These are phyloP conservation scores for Colletotrichum sp. DNA, from an alignment of 2,329 filamentous ascomycete genomes.

Conservation along the genomic window DNA sequence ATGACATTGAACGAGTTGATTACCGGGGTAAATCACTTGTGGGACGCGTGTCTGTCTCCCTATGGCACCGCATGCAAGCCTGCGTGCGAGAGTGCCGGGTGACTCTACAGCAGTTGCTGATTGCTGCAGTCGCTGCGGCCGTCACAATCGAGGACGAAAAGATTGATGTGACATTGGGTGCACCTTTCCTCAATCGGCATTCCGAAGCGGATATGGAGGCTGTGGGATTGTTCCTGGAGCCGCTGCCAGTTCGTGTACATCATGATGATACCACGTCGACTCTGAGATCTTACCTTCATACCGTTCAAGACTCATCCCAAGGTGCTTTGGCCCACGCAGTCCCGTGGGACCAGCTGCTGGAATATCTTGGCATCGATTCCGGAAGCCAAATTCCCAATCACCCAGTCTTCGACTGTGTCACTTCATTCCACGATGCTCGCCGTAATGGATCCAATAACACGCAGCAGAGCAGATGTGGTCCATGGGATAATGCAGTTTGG, in stretches of 20 bases:
- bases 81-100: background rate
- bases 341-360: conserved; percentile 33
- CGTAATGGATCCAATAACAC: background rate
- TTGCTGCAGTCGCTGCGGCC: background rate
- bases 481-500: background rate
- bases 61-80: background rate
- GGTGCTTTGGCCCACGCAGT: conserved; percentile 31
- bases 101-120: background rate
- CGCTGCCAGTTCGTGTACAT: background rate
- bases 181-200: background rate
- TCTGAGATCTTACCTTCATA: background rate
- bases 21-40: background rate
- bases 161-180: background rate
- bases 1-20: background rate
- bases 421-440: conserved; percentile 25
- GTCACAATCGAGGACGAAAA: background rate
- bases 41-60: background rate
- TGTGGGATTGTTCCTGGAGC: background rate
- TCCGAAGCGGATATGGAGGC: background rate
- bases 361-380: conserved; percentile 18
- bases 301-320: conserved; percentile 26
- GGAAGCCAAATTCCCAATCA: conserved; percentile 12
- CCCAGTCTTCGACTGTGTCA: conserved; percentile 28
- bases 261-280: background rate
- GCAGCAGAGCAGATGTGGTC: background rate